A percentile compares a stretch with the other conserved stretches of the same genome.
Evolutionary conservation across 1,284 basidiomycete species (phyloP).

Genomic region (Fomitopsis schrenkii): DNA sequence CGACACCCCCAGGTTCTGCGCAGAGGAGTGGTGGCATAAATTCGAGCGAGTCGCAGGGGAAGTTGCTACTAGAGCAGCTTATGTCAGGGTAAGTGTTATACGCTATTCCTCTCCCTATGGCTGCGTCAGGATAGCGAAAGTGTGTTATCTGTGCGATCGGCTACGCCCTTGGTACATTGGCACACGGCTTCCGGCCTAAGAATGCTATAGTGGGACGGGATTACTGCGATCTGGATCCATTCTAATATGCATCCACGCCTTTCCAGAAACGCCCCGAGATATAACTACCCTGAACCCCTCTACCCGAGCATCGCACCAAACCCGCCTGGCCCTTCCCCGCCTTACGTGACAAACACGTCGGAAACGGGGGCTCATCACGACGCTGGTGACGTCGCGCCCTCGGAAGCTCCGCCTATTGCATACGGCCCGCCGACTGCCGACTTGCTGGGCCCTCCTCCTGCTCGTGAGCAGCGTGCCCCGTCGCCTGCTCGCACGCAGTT

Average conservation of each 20-base stretch:
- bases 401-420: constrained; percentile 39
- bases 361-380: constrained; percentile 25
- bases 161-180: neutral
- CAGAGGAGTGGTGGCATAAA: constrained; percentile 51
- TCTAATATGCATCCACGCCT: constrained; percentile 4
- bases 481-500: constrained; percentile 75
- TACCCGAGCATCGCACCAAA: constrained; percentile 33
- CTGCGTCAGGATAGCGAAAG: neutral
- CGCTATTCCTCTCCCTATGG: constrained; percentile 1
- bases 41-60: constrained; percentile 58
- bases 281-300: constrained; percentile 52
- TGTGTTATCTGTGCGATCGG: neutral
- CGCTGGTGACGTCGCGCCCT: constrained; percentile 29
- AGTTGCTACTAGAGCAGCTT: constrained; percentile 71
- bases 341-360: constrained; percentile 32
- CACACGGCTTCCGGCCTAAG: neutral
- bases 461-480: constrained; percentile 43
- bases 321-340: constrained; percentile 42
- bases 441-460: constrained; percentile 14
- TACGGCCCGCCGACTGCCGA: constrained; percentile 29
- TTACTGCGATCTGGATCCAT: neutral
- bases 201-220: neutral
- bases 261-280: constrained; percentile 45
- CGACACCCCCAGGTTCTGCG: constrained; percentile 63
- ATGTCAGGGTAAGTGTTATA: constrained; percentile 64